Percentiles rank a stretch among this genome's conserved stretches.
Conservation (phyloP, 192 early-diverging fungal genomes). For the Podila epicladia region DNA sequence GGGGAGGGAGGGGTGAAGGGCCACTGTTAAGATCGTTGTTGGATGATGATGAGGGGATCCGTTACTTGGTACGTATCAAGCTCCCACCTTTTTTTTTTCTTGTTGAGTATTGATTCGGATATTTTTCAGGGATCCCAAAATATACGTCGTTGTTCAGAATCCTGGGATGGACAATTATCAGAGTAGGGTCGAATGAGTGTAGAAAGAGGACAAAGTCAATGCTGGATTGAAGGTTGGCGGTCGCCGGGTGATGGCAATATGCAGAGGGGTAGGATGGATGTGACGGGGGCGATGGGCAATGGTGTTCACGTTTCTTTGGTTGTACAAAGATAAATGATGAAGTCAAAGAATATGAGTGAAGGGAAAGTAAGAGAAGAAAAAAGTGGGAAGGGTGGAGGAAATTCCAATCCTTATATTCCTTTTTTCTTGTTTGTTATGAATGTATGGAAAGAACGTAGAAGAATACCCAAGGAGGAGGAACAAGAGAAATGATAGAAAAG, state of each 20-base stretch:
- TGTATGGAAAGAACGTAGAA: not conserved
- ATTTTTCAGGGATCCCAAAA: not conserved
- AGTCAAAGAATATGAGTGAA: not conserved
- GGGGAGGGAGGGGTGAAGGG: not conserved
- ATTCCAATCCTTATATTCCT: constrained; percentile 51
- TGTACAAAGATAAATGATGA: constrained; percentile 1
- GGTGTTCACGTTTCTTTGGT: not conserved
- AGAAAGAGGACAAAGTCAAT: too few species aligned
- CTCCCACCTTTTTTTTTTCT: not conserved
- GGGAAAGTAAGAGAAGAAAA: constrained; percentile 6
- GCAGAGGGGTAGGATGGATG: not conserved
- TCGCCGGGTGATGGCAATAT: not conserved
- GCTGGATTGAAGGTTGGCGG: not conserved
- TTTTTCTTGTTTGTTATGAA: constrained; percentile 14
- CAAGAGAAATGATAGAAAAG: not conserved
- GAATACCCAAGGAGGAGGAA: not conserved
- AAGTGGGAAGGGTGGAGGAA: constrained; percentile 12
- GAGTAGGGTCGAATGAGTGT: too few species aligned
- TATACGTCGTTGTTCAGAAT: not conserved
- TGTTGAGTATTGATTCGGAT: not conserved
- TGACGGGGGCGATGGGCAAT: not conserved
- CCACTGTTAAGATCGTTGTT: constrained; percentile 8
- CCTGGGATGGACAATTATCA: not conserved
- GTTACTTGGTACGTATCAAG: constrained; percentile 40
- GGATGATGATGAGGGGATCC: not conserved